Evolutionary conservation across 352 stramenopile genomes (phyloP), one percentile per base, ranked within the genome.

Genomic region (Globisporangium echinulatum): DNA sequence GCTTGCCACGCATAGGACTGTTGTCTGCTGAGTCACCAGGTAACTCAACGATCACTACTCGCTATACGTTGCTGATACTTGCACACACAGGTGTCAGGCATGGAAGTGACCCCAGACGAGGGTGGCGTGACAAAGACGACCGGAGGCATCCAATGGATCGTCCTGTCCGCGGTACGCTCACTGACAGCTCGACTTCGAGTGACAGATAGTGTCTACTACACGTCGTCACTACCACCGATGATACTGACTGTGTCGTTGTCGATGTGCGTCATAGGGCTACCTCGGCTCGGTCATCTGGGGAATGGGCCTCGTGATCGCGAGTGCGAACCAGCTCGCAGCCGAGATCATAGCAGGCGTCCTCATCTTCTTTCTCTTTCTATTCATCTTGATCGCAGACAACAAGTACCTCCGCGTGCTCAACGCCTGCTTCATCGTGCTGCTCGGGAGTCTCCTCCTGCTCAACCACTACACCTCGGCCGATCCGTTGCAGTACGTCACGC

Each of bases 351-450:
- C 87, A 1, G 85, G 83, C 46, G 66, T 95, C 54, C 83, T 96
- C 68, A 90, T 94, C 54, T 92, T 95, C 61, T 92, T 92, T 58
- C 73, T 96, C 11, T 46, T 93, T 4, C 51, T 92, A 36, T 93
- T 94, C 64, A 87, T 96, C 63, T 86, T 90, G 60, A 90, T 90
- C 69, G 87, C 87, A n/a, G 63, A 95, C 65, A 96, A 96, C 61
- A 64, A 69, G 33, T 94, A 94, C 72, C 68, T 96, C 58, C 84
- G 87, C 39, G 73, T 82, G 33, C 77, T 95, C 56, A 95, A 94
- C 62, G 64, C 84, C 36, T 78, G 69, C 66, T 96, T 96, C 68
- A 90, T 96, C 47, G 43, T 93, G 56, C 62, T 95, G 46, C 79
- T 96, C 14, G 84, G 74, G 42, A 82, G 82, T 1, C 68, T 95